Evolutionary conservation across 768 basidiomycete genomes (phyloP), one percentile per base, ranked within the genome.

Genomic region (Clavaria fumosa): DNA sequence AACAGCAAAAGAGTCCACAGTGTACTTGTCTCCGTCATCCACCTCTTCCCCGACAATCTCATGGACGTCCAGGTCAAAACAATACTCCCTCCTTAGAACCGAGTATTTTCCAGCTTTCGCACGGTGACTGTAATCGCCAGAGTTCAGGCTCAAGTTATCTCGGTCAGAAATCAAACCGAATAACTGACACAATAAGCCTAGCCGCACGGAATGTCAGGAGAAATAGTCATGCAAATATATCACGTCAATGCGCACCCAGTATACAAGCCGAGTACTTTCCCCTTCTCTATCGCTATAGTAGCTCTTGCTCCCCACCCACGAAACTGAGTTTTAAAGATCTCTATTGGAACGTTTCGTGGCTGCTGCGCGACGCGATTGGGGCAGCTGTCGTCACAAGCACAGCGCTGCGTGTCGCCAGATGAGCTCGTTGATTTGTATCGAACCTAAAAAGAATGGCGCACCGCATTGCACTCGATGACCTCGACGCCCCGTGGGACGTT

Each of bases 31-130:
- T 4, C 59, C 57, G 11, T 58, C 49, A 23, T 56, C 50, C 22
- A 52, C 55, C 22, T 53, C 47, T 39, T 73, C 69, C 23, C 71
- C 64, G 4, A 67, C 64, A 49, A n/a, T n/a, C n/a, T n/a, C n/a
- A n/a, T n/a, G n/a, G n/a, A n/a, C n/a, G n/a, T 82, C 77, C 9
- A 81, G 58, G 47, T 79, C 76, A 40, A 78, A 81, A 26, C 67
- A 58, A 45, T 74, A 81, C 0, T 60, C 57, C 2, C 56, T 56
- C 21, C 14, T 28, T 28, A 28, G 26, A 14, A 28, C 51, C 2
- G 72, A 66, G 3, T 59, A 57, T 27, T 58, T 56, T 20, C 75
- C 61, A 14, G 50, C 54, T 20, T 72, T 74, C 31, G 10, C 12
- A 32, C 2, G 37, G 17, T 18, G 21, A 10, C 24, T 20, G 26